Conservation (phyloP, 2,329 filamentous ascomycete genomes). For the Ascosphaera acerosa region DNA sequence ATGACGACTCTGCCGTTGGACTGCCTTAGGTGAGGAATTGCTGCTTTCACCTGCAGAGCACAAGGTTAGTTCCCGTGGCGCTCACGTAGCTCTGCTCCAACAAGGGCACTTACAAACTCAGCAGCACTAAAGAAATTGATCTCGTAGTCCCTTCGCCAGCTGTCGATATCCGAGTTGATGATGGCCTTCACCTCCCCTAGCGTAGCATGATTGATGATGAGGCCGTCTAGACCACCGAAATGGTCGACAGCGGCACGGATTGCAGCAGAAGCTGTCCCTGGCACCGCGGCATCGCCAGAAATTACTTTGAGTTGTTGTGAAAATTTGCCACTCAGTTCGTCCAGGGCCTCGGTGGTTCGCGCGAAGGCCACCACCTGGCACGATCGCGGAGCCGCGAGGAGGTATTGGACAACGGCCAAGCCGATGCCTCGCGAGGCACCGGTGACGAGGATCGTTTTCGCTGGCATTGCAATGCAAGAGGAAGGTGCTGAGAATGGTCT, state of each 20-base stretch:
- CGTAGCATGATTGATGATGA: constrained; percentile 73
- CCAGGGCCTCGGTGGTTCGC: constrained; percentile 28
- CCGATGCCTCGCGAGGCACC: constrained; percentile 35
- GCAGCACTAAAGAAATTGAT: constrained; percentile 71
- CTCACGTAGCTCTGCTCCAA: constrained; percentile 7
- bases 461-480: constrained; percentile 18
- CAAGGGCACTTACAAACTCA: constrained; percentile 35
- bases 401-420: constrained; percentile 31
- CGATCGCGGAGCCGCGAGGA: constrained; percentile 24
- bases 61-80: too few species aligned
- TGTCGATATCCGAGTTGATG: constrained; percentile 37
- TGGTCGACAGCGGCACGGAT: constrained; percentile 37
- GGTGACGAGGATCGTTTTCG: constrained; percentile 45
- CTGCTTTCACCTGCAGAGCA: constrained; percentile 38
- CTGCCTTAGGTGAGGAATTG: constrained; percentile 41
- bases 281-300: constrained; percentile 31
- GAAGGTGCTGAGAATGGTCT: too few species aligned
- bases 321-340: constrained; percentile 28
- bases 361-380: constrained; percentile 34
- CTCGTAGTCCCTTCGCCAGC: constrained; percentile 55
- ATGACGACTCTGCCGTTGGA: constrained; percentile 48
- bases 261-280: constrained; percentile 30
- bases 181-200: constrained; percentile 52
- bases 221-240: constrained; percentile 48
- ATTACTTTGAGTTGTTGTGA: constrained; percentile 29